Evolutionary conservation across 2,329 filamentous ascomycete species (phyloP), one percentile per base, ranked within the genome.

Genomic region (Aspergillus nomiae): DNA sequence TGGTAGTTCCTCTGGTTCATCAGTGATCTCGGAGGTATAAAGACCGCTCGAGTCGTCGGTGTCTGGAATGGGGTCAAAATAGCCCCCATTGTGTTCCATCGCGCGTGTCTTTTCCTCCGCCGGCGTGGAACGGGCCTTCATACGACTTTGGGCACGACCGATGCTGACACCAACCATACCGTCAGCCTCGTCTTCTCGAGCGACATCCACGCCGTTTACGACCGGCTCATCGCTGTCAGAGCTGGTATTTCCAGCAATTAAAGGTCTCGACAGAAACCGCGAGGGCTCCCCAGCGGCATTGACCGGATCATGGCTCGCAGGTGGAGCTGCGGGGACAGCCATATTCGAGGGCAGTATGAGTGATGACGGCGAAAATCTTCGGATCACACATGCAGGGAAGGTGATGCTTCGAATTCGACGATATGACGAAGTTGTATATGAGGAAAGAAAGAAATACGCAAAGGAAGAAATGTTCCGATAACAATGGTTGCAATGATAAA

Each of bases 111-210:
- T 89, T 70, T 88, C 86, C 24, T 82, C 82, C 11, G 84, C 84
- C 1, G 86, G 86, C 5, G 86, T 88, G 48, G 80, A 79, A 11
- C 85, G 83, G 21, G 85, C 85, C 41, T 81, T 84, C 71, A 88
- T 78, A 50, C 83, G 81, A 56, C 82, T 86, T 72, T 89, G 87
- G 48, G 82, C 79, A 45, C 80, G 80, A 63, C 85, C 81, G 65
- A 89, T 87, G 70, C 86, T 88, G 69, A 89, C 80, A 2, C 85
- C 86, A 67, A 89, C 80, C 38, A 86, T 78, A 14, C 74, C 73
- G 60, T 74, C 69, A 45, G 75, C 76, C 55, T 73, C 75, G 64
- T 78, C 77, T 50, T 76, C 74, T 32, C 75, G 70, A 10, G 67
- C 70, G 12, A 69, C 66, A 54, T 70, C 67, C 41, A 66, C 61